These are phyloP conservation scores for Gamsiella multidivaricata DNA, from an alignment of 192 early-diverging fungal species.

Conservation along the genomic window DNA sequence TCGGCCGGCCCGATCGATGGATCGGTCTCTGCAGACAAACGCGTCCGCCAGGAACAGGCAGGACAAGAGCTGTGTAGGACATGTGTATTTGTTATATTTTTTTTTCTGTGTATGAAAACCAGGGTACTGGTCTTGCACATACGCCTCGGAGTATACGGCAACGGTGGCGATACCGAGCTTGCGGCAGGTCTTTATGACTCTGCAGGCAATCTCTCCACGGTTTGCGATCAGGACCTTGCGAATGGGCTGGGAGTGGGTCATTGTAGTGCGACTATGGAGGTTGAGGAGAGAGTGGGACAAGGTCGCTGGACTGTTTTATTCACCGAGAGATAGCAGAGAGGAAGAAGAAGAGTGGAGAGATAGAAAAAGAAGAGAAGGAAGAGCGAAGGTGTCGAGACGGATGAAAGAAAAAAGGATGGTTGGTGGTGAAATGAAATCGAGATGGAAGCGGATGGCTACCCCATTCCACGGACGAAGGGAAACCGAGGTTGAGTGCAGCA, in stretches of 20 bases:
- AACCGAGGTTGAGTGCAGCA: neutral
- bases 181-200: slow-evolving; percentile 75
- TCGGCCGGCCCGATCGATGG: no score
- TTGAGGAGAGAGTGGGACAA: slow-evolving; percentile 2
- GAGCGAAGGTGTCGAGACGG: neutral
- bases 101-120: no score
- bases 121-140: slow-evolving; percentile 4
- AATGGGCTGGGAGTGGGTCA: slow-evolving; percentile 51
- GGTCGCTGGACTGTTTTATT: neutral
- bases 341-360: neutral
- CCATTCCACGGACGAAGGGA: neutral
- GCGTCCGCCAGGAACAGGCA: no score
- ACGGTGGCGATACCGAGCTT: slow-evolving; percentile 73
- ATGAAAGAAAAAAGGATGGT: neutral
- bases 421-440: neutral
- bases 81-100: no score
- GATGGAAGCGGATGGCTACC: neutral
- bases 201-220: slow-evolving; percentile 83
- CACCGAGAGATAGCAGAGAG: neutral
- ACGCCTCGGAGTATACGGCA: slow-evolving; percentile 72
- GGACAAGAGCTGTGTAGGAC: no score
- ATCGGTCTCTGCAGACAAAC: no score
- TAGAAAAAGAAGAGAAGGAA: neutral
- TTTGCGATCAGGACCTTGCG: slow-evolving; percentile 74
- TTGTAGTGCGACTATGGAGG: neutral